A percentile compares a stretch with the other conserved stretches of the same genome.
Evolutionary conservation across 139 green algal species (phyloP).

Genomic region (Edaphochlamys debaryana): DNA sequence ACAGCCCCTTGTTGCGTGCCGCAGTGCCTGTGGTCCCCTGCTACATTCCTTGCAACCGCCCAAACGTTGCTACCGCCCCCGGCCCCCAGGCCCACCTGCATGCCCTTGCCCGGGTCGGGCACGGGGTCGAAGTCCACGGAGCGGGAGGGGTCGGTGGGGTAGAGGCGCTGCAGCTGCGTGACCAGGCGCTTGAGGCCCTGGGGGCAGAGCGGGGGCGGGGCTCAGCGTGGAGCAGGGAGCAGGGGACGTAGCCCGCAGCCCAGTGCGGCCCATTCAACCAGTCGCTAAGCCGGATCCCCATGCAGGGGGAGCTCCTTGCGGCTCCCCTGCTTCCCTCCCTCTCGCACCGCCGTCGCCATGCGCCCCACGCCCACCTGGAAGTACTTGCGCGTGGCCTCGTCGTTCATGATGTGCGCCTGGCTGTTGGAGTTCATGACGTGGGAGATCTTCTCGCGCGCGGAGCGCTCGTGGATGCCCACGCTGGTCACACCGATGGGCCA

Average conservation of each 20-base stretch:
- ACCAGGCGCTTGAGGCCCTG: slow-evolving; percentile 92
- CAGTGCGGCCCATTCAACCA: too few species aligned
- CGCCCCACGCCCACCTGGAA: slow-evolving; percentile 69
- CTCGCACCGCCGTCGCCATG: too few species aligned
- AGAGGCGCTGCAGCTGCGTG: slow-evolving; percentile 84
- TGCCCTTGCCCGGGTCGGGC: too few species aligned
- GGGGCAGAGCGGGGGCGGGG: neutral
- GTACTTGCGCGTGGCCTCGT: slow-evolving; percentile 97
- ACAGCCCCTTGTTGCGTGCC: too few species aligned
- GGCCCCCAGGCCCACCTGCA: slow-evolving; percentile 39
- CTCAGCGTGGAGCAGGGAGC: neutral
- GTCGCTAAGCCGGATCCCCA: too few species aligned
- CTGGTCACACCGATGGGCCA: slow-evolving; percentile 97
- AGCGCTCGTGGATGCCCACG: slow-evolving; percentile 93
- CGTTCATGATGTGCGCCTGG: slow-evolving; percentile 99
- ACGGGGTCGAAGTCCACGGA: slow-evolving; percentile 90
- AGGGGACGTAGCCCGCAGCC: too few species aligned
- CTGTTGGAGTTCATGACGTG: slow-evolving; percentile 73
- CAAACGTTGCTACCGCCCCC: too few species aligned
- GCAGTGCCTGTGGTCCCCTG: too few species aligned
- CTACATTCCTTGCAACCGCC: too few species aligned
- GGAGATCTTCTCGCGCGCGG: slow-evolving; percentile 96
- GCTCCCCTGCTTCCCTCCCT: too few species aligned
- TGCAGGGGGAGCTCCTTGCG: too few species aligned
- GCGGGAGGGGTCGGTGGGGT: slow-evolving; percentile 88